Percentiles rank a stretch among this genome's conserved stretches.
phyloP scores from a whole-genome alignment of 2,329 filamentous ascomycete genomes.

The Calonectria pseudoturangicola region DNA sequence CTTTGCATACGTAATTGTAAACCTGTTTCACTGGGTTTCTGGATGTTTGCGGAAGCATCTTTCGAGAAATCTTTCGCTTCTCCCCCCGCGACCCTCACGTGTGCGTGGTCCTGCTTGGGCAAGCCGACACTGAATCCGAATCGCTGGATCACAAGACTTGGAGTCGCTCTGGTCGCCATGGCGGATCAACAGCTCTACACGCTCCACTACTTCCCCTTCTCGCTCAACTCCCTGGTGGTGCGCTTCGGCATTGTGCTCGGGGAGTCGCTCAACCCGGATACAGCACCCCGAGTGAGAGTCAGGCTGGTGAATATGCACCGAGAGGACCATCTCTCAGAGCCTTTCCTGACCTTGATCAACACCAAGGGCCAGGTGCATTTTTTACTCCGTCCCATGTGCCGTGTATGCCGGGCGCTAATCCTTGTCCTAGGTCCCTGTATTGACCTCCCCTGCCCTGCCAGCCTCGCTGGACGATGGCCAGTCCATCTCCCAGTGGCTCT shows the following conservation, averaged over 20 bases:
- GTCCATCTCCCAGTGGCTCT: slow-evolving; percentile 56
- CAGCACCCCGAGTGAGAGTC: slow-evolving; percentile 51
- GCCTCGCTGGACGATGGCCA: slow-evolving; percentile 53
- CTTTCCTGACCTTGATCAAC: slow-evolving; percentile 54
- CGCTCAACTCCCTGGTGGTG: slow-evolving; percentile 57
- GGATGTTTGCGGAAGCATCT: slow-evolving; percentile 15
- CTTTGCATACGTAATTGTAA: slow-evolving; percentile 35
- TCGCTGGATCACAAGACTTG: slow-evolving; percentile 7
- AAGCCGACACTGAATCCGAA: background rate
- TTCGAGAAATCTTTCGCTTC: background rate
- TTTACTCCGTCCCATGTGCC: background rate
- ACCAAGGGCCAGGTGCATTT: slow-evolving; percentile 55
- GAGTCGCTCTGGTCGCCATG: slow-evolving; percentile 38
- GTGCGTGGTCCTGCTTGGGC: slow-evolving; percentile 6
- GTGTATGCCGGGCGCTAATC: slow-evolving; percentile 16
- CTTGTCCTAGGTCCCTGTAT: slow-evolving; percentile 51
- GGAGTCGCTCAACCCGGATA: slow-evolving; percentile 48
- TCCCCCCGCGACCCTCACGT: background rate
- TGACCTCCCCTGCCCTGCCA: slow-evolving; percentile 53
- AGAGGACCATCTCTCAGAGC: slow-evolving; percentile 54
- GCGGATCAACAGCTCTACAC: slow-evolving; percentile 49
- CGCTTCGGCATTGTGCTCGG: slow-evolving; percentile 56
- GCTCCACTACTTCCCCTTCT: slow-evolving; percentile 57
- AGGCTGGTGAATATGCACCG: slow-evolving; percentile 54
- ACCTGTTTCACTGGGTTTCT: slow-evolving; percentile 31